Conservation (phyloP, 371 early-diverging fungal genomes). For the Dichotomocladium elegans region DNA sequence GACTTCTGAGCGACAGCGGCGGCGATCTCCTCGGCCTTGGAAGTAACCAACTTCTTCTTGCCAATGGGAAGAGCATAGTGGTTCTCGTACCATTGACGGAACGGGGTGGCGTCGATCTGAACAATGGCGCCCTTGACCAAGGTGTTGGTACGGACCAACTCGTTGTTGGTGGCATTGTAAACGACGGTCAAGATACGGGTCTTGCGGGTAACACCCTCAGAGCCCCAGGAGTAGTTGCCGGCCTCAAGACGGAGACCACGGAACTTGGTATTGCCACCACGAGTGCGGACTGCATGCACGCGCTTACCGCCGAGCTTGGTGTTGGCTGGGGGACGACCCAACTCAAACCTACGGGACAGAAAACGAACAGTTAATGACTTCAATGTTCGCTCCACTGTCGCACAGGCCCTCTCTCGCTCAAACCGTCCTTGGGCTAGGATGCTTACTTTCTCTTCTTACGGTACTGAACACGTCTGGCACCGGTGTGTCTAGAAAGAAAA, state of each 20-base stretch:
- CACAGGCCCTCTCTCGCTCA: not conserved
- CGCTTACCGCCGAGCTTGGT: constrained; percentile 96
- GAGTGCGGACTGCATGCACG: constrained; percentile 86
- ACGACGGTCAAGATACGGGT: constrained; percentile 96
- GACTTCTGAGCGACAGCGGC: constrained; percentile 81
- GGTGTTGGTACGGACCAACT: constrained; percentile 99
- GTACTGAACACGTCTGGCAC: constrained; percentile 12
- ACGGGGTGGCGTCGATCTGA: constrained; percentile 98
- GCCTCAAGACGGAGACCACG: constrained; percentile 97
- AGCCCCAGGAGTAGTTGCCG: constrained; percentile 98
- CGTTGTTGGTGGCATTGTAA: constrained; percentile 99
- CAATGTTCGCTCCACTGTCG: not conserved
- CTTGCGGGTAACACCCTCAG: constrained; percentile 93
- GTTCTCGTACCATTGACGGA: constrained; percentile 98
- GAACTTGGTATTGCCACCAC: constrained; percentile 99
- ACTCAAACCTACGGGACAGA: constrained; percentile 77
- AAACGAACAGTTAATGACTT: not conserved
- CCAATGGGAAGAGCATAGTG: constrained; percentile 92
- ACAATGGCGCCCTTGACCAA: constrained; percentile 99
- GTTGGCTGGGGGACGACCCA: constrained; percentile 96
- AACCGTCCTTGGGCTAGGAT: too few relatives aligned
- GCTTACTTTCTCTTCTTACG: constrained; percentile 13
- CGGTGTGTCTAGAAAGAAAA: constrained; percentile 4
- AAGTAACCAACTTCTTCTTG: constrained; percentile 78
- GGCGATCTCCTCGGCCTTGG: constrained; percentile 44